phyloP scores from a whole-genome alignment of 106 monocot species.

The Acorus gramineus region DNA sequence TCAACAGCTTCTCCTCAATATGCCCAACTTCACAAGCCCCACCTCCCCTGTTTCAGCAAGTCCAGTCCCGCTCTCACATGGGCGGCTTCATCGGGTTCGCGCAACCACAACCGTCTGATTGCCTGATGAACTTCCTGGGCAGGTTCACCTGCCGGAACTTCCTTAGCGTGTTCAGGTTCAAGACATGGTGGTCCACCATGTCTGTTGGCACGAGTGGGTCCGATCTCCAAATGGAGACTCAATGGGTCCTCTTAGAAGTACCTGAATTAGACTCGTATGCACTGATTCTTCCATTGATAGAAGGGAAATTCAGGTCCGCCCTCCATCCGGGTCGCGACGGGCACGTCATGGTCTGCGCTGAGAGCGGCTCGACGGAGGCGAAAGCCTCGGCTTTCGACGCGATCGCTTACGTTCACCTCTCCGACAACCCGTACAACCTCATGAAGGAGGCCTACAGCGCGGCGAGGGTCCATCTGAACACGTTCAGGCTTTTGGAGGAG shows the following conservation, averaged over 20 bases:
- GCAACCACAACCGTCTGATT: slow-evolving; percentile 4
- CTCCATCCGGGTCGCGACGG: slow-evolving; percentile 21
- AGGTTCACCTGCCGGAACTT: slow-evolving; percentile 14
- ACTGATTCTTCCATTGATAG: slow-evolving; percentile 31
- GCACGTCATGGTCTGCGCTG: slow-evolving; percentile 24
- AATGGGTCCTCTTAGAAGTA: slow-evolving; percentile 38
- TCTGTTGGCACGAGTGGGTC: slow-evolving; percentile 28
- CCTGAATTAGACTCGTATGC: slow-evolving; percentile 24
- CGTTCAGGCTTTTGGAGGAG: slow-evolving; percentile 40
- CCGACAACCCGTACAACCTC: slow-evolving; percentile 25
- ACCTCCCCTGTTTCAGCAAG: slow-evolving; percentile 4
- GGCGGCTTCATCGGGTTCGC: slow-evolving; percentile 44
- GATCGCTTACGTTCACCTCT: slow-evolving; percentile 31
- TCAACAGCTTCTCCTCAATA: slow-evolving; percentile 16
- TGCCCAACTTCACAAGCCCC: slow-evolving; percentile 20
- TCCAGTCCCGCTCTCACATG: slow-evolving; percentile 9
- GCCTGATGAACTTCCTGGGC: slow-evolving; percentile 19
- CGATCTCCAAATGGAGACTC: slow-evolving; percentile 45
- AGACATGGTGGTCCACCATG: slow-evolving; percentile 56
- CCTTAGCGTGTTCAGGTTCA: slow-evolving; percentile 55
- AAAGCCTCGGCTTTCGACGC: slow-evolving; percentile 16
- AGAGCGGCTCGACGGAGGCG: slow-evolving; percentile 24
- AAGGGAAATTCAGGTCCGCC: slow-evolving; percentile 33
- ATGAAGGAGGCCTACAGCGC: slow-evolving; percentile 31
- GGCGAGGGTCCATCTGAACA: slow-evolving; percentile 30